A percentile compares a stretch with the other conserved stretches of the same genome.
Conservation (phyloP, 495 filamentous ascomycete genomes). For the Talaromyces nanjingensis region DNA sequence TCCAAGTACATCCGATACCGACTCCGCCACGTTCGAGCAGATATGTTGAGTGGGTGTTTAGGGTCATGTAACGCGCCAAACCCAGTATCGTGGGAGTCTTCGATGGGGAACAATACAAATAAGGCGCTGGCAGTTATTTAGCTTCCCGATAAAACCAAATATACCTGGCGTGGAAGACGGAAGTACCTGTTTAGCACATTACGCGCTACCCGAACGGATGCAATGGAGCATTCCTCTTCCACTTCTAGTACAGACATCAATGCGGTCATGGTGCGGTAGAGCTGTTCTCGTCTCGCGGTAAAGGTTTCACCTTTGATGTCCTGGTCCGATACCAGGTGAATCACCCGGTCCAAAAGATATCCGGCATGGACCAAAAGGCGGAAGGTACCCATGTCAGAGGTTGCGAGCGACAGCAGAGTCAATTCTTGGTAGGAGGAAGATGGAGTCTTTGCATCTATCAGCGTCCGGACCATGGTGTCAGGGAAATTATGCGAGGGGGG, state of each 20-base stretch:
- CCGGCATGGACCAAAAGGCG: conserved; percentile 13
- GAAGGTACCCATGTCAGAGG: conserved; percentile 13
- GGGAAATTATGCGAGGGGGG: neutral
- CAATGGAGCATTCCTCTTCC: conserved; percentile 9
- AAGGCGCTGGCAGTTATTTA: neutral
- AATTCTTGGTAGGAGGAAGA: conserved; percentile 1
- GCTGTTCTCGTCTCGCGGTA: conserved; percentile 9
- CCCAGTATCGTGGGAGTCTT: neutral
- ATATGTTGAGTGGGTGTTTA: conserved; percentile 5
- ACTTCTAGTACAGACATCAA: conserved; percentile 10
- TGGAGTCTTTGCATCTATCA: neutral
- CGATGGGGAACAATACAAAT: neutral
- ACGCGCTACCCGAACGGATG: conserved; percentile 10
- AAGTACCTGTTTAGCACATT: conserved; percentile 11
- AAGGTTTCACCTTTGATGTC: neutral
- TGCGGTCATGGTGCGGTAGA: conserved; percentile 12
- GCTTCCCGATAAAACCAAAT: neutral
- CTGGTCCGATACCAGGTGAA: conserved; percentile 10
- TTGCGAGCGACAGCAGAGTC: conserved; percentile 11
- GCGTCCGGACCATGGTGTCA: neutral
- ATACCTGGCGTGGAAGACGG: neutral
- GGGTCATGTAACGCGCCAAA: neutral
- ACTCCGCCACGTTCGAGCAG: conserved; percentile 7
- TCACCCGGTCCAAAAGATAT: conserved; percentile 11
- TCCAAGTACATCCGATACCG: conserved; percentile 3